Evolutionary conservation across 2,329 filamentous ascomycete species (phyloP), one percentile per base, ranked within the genome.

Genomic region (Didymella exigua): DNA sequence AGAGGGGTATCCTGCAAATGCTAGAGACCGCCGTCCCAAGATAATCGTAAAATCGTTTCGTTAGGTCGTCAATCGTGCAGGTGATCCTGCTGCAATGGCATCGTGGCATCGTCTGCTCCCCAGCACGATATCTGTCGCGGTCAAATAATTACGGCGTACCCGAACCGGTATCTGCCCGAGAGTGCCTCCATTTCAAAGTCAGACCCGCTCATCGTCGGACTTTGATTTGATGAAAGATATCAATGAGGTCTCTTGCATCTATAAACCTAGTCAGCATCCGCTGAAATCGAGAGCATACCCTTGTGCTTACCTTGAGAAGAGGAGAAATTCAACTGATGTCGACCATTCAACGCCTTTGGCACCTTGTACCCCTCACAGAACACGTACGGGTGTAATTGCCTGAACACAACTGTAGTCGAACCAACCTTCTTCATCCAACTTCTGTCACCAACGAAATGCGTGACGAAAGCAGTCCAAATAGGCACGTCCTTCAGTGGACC

Each of bases 391-490:
- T 78, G 77, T 26, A 85, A 71, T 41, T 82, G 76, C n/a, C 76
- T 75, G 19, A 86, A 68, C 21, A 81, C 69, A 2, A 85, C 70
- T 1, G 77, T 76, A 33, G 74, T 77, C 1, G 76, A 44, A 1
- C 75, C 75, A 1, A 77, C 61, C 10, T 69, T 72, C 34, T 76
- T 77, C 54, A 82, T 76, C 82, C 83, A 86, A 29, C 72, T 73
- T 5, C 70, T 76, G 46, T 77, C 73, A 24, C 72, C 71, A 29
- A 83, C 70, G 49, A 80, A 77, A 21, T 78, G 71, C 1, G 71
- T 72, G 16, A 75, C 72, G 37, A 75, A 75, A 3, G 72, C 72
- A 5, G 84, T 87, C 85, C 85, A 87, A 50, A 87, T 81, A 0
- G 85, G 84, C 2, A 82, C 81, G 18, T 78, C 75, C 59, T 80